Evolutionary conservation across 2,329 filamentous ascomycete genomes (phyloP).

Genomic region (Apiospora phragmitis): DNA sequence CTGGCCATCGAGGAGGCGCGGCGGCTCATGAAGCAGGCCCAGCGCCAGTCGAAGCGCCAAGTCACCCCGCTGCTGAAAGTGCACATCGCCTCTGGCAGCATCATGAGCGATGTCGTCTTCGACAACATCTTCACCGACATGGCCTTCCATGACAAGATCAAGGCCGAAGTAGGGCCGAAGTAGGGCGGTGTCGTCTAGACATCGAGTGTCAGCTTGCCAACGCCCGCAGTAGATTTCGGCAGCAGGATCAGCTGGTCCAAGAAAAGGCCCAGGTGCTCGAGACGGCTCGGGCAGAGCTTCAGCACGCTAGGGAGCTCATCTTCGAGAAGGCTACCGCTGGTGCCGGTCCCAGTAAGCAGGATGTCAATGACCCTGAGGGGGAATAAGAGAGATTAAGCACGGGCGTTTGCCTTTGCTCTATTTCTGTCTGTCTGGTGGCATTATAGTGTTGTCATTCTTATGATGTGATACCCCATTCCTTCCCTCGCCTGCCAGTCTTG

Average conservation of each 20-base stretch:
- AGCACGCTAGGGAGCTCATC: slow-evolving; percentile 44
- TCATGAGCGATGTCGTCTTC: slow-evolving; percentile 54
- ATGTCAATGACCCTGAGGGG: not conserved
- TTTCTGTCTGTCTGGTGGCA: not conserved
- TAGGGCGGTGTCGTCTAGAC: slow-evolving; percentile 34
- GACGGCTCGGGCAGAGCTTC: slow-evolving; percentile 38
- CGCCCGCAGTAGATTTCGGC: slow-evolving; percentile 23
- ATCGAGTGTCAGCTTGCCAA: slow-evolving; percentile 31
- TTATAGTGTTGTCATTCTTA: not conserved
- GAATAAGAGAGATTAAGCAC: slow-evolving; percentile 12
- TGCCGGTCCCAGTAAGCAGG: not conserved
- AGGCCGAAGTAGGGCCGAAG: slow-evolving; percentile 39
- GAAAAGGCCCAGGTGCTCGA: slow-evolving; percentile 33
- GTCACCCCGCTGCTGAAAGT: slow-evolving; percentile 41
- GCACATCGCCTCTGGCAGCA: slow-evolving; percentile 43
- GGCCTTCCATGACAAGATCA: slow-evolving; percentile 53
- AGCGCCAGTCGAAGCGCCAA: slow-evolving; percentile 35
- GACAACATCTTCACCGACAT: slow-evolving; percentile 56
- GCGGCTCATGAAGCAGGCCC: slow-evolving; percentile 41
- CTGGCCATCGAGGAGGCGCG: slow-evolving; percentile 40
- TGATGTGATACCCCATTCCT: not conserved
- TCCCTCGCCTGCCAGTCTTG: too few relatives aligned
- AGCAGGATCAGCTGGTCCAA: slow-evolving; percentile 31
- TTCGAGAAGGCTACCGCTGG: slow-evolving; percentile 32
- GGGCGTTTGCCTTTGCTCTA: not conserved